phyloP scores from a whole-genome alignment of 768 basidiomycete genomes.

The Clitopilus passeckerianus region DNA sequence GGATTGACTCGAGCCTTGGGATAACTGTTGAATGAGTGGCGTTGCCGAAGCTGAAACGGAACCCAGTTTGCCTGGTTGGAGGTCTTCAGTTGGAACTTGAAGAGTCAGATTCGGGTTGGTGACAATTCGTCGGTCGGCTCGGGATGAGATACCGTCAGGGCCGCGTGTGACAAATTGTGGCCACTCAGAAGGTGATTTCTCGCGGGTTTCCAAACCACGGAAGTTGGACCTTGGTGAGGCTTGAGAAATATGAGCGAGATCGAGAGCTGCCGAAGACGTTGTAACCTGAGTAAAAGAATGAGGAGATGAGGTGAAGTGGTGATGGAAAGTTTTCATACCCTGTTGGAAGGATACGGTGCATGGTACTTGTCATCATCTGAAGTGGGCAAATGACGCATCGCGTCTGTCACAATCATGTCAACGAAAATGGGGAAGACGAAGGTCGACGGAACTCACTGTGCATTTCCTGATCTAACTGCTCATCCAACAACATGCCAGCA shows the following conservation, averaged over 20 bases:
- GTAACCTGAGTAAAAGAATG: conserved; percentile 48
- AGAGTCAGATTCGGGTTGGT: conserved; percentile 71
- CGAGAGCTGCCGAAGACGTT: conserved; percentile 86
- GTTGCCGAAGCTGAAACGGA: conserved; percentile 57
- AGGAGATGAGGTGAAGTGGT: background rate
- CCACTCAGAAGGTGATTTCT: conserved; percentile 83
- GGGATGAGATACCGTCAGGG: conserved; percentile 50
- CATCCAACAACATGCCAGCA: conserved; percentile 87
- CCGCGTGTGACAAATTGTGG: conserved; percentile 76
- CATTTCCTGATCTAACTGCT: conserved; percentile 92
- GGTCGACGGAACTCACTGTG: conserved; percentile 56
- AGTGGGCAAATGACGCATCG: conserved; percentile 83
- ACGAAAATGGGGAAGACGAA: conserved; percentile 8
- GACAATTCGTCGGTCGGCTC: conserved; percentile 63
- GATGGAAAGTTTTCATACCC: conserved; percentile 37
- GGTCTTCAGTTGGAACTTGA: conserved; percentile 50
- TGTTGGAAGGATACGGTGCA: conserved; percentile 49
- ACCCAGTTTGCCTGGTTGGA: conserved; percentile 33
- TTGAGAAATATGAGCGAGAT: conserved; percentile 86
- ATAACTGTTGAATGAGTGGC: conserved; percentile 58
- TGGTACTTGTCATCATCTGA: conserved; percentile 87
- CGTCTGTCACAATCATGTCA: conserved; percentile 42
- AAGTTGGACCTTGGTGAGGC: conserved; percentile 66
- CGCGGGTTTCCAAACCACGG: conserved; percentile 52
- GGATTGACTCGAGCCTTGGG: conserved; percentile 37